Evolutionary conservation across 2,329 filamentous ascomycete genomes (phyloP), one percentile per base, ranked within the genome.

Genomic region (Scedosporium dehoogii): DNA sequence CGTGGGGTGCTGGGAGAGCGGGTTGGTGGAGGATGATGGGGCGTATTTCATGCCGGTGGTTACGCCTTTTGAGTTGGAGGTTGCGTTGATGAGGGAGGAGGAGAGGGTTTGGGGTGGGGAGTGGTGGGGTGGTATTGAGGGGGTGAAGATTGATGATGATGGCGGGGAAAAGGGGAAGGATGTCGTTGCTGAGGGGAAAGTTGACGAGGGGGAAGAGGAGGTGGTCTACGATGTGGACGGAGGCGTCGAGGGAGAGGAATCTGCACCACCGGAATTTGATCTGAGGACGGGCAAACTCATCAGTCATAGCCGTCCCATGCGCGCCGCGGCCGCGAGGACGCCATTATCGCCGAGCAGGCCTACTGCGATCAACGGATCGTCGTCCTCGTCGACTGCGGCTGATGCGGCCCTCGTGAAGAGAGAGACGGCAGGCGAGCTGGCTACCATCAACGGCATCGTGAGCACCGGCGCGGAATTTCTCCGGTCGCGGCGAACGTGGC

Each of bases 1-100:
- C 0, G 90, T 99, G 9, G 93, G 94, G 2, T 99, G 94, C 75
- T 99, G 94, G 94, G 94, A 99, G 76, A 96, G 92, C 73, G 91
- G 90, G 64, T 77, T 97, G 59, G 85, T 99, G 4, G 93, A 97
- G 68, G 91, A 92, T 66, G 89, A 90, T 63, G 74, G 73, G 0
- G 90, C 89, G 6, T 96, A 96, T 71, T 97, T 88, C 82, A 85
- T 86, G 68, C 92, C 92, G 0, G 87, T 97, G 9, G 86, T 97
- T 48, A 99, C 94, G n/a, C 93, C 93, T 0, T 97, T 96, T 72
- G 94, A 99, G 79, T 78, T 97, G 62, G 86, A 86, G 61, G 77
- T 96, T 57, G 90, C 91, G 3, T 75, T 99, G 65, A 81, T 85
- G 74, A 81, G 82, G 14, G 92, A 96, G 70, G 82, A 86, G 38